Base-by-base conservation (phyloP, 176 grass and related monocot genomes). In the Triticum dicoccoides region DNA sequence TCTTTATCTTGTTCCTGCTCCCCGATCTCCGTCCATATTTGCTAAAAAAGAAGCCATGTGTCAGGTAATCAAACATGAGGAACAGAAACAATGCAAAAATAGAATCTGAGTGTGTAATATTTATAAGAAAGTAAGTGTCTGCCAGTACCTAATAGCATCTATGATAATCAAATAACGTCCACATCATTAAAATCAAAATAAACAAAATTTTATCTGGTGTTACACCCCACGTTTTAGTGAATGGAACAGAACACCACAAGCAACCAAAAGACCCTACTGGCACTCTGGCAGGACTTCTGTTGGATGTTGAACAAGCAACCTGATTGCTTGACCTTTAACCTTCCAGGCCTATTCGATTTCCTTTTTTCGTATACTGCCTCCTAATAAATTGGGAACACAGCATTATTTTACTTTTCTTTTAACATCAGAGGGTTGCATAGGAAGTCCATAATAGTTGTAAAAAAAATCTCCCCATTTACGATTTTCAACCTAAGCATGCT, bases 11-110 rank as follows among this genome's bases (percentile, higher is more conserved):
- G 87, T 72, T 96, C 97, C 4, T 76, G 90, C 83, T 96, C 94
- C 61, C 97, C 97, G 25, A 99, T 96, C 77, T 99, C 97, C 81
- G 82, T 91, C 97, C 94, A 99, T 88, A 96, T 93, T 88, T 88
- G 84, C 96, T 98, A 72, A 68, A 79, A 77, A 34, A 61, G 86
- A 82, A 73, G 44, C 64, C 52, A 59, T 17, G 76, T 69, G 61
- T 80, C 52, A 90, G 75, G 54, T 77, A 45, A 73, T 85, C 32
- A 87, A 75, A 61, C 37, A 80, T 44, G 32, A 78, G 39, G 10
- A 17, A 65, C 4, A 59, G 42, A 58, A 77, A 72, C 47, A 81
- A 8, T 15, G 8, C 35, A 77, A 29, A 61, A 69, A 80, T 8
- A 79, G 6, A 23, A 41, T 76, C 41, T 8, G 39, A 39, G 74